Evolutionary conservation across 306 rosid genomes (phyloP).

Genomic region (Cucumis sativus): Cucumber_9930_V3 NC_026660.2:23813501-23814000

Average conservation of each 20-base stretch:
- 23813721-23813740: neutral
- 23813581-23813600: slow-evolving; percentile 55
- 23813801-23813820: neutral
- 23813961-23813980: neutral
- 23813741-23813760: neutral
- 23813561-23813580: slow-evolving; percentile 45
- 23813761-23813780: neutral
- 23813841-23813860: neutral
- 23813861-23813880: neutral
- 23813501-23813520: slow-evolving; percentile 93
- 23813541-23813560: slow-evolving; percentile 57
- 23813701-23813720: neutral
- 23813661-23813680: slow-evolving; percentile 87
- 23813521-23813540: slow-evolving; percentile 74
- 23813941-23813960: neutral
- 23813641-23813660: slow-evolving; percentile 96
- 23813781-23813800: neutral
- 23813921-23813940: neutral
- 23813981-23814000: neutral
- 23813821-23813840: neutral
- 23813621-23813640: slow-evolving; percentile 78
- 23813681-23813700: slow-evolving; percentile 37
- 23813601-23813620: slow-evolving; percentile 47
- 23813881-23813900: neutral
- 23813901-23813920: neutral